Conservation (phyloP, 495 filamentous ascomycete genomes). For the Daldinia caldariorum region DNA sequence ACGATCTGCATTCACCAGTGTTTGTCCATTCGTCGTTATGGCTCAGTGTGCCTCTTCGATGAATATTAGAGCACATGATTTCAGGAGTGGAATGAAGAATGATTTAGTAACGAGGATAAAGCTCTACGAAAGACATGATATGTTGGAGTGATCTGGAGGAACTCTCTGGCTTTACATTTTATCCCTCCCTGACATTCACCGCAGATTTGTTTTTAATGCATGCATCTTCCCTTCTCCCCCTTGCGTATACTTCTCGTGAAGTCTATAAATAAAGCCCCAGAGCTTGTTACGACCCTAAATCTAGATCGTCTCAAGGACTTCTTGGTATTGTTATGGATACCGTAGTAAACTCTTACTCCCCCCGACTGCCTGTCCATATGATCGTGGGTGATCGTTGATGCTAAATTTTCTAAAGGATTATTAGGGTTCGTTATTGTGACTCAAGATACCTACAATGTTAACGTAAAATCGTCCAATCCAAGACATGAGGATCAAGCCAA, state of each 20-base stretch:
- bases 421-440: background rate
- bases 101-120: constrained; percentile 30
- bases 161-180: constrained; percentile 31
- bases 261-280: background rate
- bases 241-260: background rate
- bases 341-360: background rate
- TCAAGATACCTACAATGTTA: background rate
- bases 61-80: constrained; percentile 29
- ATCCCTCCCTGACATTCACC: constrained; percentile 28
- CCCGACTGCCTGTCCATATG: background rate
- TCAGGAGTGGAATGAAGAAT: constrained; percentile 35
- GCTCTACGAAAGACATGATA: constrained; percentile 37
- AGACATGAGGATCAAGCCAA: background rate
- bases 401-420: background rate
- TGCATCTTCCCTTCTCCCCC: constrained; percentile 19
- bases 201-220: constrained; percentile 39
- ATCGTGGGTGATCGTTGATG: background rate
- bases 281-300: background rate
- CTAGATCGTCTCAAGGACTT: background rate
- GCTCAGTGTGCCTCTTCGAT: constrained; percentile 31
- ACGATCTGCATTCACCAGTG: constrained; percentile 44
- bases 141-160: constrained; percentile 33
- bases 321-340: background rate
- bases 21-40: constrained; percentile 46
- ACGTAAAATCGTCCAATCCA: constrained; percentile 10